Conservation (phyloP, 1,284 basidiomycete genomes). For the Golubevia pallescens region DNA sequence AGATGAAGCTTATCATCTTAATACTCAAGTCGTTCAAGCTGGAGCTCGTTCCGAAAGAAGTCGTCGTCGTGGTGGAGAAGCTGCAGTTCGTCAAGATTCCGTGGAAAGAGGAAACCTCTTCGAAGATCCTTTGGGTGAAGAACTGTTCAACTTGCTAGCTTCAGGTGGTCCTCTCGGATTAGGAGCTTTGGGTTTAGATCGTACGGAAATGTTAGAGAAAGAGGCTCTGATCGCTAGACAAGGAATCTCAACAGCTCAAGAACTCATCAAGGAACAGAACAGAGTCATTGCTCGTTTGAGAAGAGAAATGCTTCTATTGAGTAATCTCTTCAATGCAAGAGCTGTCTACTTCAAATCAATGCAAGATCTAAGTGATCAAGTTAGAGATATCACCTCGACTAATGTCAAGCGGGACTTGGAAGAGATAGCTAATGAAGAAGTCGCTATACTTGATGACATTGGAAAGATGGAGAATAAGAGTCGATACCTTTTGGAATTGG, state of each 20-base stretch:
- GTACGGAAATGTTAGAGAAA: no score
- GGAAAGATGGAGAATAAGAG: conserved; percentile 33
- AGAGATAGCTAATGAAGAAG: conserved; percentile 25
- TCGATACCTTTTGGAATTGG: conserved; percentile 46
- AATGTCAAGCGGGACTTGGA: conserved; percentile 3
- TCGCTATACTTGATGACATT: conserved; percentile 16
- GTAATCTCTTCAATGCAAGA: conserved; percentile 42
- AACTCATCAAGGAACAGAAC: conserved; percentile 25
- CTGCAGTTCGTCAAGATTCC: no score
- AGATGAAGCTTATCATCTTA: no score
- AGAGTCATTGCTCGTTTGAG: conserved; percentile 29
- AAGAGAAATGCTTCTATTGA: conserved; percentile 27
- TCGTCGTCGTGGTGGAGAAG: no score
- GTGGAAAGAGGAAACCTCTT: no score
- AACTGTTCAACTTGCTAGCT: no score
- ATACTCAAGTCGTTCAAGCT: no score
- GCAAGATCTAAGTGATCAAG: conserved; percentile 50
- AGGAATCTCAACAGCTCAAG: conserved; percentile 16
- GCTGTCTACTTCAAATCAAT: conserved; percentile 52
- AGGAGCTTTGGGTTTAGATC: no score
- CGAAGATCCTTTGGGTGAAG: no score
- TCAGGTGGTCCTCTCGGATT: no score
- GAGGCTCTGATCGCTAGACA: conserved; percentile 11
- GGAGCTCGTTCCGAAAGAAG: no score
- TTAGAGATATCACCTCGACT: conserved; percentile 26